These are phyloP conservation scores for Camellia japonica DNA, from an alignment of 148 eudicot genomes.

Conservation along the genomic window DNA sequence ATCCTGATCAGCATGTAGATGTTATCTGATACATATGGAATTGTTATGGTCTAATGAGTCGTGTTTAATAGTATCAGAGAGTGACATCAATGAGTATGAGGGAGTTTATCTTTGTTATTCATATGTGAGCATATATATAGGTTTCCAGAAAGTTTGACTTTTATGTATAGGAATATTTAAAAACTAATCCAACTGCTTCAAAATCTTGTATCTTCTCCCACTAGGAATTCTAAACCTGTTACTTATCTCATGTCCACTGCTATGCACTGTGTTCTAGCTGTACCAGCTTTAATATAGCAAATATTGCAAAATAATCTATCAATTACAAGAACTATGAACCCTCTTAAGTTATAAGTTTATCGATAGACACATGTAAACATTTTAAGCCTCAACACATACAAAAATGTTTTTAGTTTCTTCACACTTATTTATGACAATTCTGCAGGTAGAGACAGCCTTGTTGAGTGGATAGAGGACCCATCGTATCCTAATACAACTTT, in stretches of 20 bases:
- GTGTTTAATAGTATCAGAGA: no score
- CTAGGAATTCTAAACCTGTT: no score
- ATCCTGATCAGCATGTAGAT: no score
- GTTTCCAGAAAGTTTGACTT: no score
- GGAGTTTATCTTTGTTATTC: no score
- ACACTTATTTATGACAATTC: neutral
- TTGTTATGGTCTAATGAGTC: no score
- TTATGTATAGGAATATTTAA: no score
- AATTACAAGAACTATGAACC: neutral
- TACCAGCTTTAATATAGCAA: neutral
- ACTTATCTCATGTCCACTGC: neutral
- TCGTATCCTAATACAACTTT: conserved; percentile 48
- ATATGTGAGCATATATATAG: no score
- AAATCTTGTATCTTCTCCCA: no score
- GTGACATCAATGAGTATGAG: no score
- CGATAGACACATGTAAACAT: neutral
- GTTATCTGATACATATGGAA: no score
- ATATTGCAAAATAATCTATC: neutral
- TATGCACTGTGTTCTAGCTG: neutral
- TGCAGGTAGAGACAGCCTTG: conserved; percentile 46
- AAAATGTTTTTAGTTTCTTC: neutral
- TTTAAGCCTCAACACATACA: neutral
- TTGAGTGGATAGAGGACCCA: conserved; percentile 50
- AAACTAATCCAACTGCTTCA: no score
- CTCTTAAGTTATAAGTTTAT: neutral